A percentile compares a stretch with the other conserved stretches of the same genome.
Evolutionary conservation across 2,329 filamentous ascomycete species (phyloP).

Genomic region (Scedosporium minutisporum): DNA sequence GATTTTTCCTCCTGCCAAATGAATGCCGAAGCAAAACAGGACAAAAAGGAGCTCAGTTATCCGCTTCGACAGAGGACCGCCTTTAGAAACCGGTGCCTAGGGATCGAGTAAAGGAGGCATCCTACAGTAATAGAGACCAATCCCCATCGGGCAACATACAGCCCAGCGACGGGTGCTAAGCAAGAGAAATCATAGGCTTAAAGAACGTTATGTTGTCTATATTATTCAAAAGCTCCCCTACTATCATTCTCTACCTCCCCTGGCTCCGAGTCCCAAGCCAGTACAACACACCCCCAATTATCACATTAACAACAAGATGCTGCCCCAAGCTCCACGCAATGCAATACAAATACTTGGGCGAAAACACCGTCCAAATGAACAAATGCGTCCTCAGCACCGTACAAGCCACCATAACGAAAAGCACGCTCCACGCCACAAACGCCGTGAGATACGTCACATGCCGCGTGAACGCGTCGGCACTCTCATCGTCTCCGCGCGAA

Average conservation of each 20-base stretch:
- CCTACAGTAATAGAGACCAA: too few species aligned
- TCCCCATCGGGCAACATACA: too few species aligned
- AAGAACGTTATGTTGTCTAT: too few species aligned
- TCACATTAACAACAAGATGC: constrained; percentile 65
- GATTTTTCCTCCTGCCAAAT: too few species aligned
- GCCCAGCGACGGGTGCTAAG: too few species aligned
- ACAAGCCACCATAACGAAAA: constrained; percentile 82
- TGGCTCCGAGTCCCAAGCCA: constrained; percentile 28
- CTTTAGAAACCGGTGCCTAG: too few species aligned
- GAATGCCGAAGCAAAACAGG: too few species aligned
- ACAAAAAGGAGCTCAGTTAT: too few species aligned
- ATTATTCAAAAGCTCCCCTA: background rate
- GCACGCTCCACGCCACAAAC: constrained; percentile 55
- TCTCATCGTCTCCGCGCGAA: background rate
- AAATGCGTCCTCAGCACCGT: constrained; percentile 75
- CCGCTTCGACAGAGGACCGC: too few species aligned
- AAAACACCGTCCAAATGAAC: constrained; percentile 99
- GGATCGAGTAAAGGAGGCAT: too few species aligned
- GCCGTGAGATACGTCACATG: constrained; percentile 60
- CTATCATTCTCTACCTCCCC: background rate
- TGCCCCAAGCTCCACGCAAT: constrained; percentile 80
- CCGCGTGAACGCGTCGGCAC: constrained; percentile 23
- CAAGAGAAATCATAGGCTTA: too few species aligned
- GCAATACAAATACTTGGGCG: constrained; percentile 88
- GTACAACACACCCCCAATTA: constrained; percentile 49